A percentile compares a stretch with the other conserved stretches of the same genome.
These are phyloP conservation scores for Picea engelmannii DNA, from an alignment of 83 land plant genomes.

Conservation along the genomic window DNA sequence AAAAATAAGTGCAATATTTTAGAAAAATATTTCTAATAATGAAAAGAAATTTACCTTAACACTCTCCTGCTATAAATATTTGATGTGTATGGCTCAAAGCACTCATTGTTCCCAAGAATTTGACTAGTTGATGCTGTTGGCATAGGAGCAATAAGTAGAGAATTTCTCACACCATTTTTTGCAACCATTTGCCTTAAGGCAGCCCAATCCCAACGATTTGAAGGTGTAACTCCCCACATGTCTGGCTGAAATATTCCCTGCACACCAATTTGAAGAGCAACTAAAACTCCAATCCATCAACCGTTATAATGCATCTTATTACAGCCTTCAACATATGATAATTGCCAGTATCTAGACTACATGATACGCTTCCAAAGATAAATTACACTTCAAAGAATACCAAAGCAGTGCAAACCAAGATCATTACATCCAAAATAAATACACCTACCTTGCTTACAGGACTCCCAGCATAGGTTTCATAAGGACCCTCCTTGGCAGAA, in stretches of 20 bases:
- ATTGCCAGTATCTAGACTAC: background rate
- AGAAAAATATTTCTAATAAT: background rate
- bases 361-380: background rate
- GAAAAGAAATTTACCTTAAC: constrained; percentile 50
- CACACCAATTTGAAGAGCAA: background rate
- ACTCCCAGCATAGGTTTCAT: constrained; percentile 80
- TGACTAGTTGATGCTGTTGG: constrained; percentile 97
- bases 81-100: constrained; percentile 96
- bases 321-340: background rate
- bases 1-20: background rate
- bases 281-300: background rate
- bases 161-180: constrained; percentile 74
- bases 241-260: constrained; percentile 90
- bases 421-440: background rate
- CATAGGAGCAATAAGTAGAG: constrained; percentile 91
- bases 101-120: constrained; percentile 92
- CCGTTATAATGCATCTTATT: background rate
- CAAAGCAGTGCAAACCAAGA: background rate
- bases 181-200: constrained; percentile 57
- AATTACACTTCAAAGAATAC: background rate
- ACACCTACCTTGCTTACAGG: constrained; percentile 78
- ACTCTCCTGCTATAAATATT: constrained; percentile 91
- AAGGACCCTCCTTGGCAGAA: constrained; percentile 74
- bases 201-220: constrained; percentile 82
- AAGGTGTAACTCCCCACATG: constrained; percentile 88